Conservation (phyloP, 2,329 filamentous ascomycete genomes). For the Amauroascus niger region DNA sequence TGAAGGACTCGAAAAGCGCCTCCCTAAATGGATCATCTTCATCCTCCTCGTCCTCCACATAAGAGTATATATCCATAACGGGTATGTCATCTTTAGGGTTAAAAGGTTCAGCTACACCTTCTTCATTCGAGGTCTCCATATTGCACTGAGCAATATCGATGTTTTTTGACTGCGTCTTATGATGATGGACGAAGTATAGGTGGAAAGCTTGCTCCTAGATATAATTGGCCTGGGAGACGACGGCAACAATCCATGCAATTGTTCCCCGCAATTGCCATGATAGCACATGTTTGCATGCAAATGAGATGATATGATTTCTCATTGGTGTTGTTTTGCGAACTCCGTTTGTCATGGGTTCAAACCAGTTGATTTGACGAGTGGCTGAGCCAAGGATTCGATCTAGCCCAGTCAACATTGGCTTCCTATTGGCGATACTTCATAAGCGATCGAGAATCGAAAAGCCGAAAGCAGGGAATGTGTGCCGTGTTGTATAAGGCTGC, state of each 20-base stretch:
- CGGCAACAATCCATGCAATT: too few relatives aligned
- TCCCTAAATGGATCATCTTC: background rate
- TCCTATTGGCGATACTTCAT: background rate
- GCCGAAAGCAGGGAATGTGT: background rate
- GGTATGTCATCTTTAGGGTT: background rate
- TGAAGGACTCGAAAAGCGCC: background rate
- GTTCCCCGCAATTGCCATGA: background rate
- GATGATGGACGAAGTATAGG: too few relatives aligned
- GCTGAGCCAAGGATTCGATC: background rate
- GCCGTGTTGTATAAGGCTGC: background rate
- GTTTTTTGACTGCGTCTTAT: too few relatives aligned
- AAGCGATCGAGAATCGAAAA: background rate
- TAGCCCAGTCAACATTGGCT: background rate
- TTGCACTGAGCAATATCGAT: too few relatives aligned
- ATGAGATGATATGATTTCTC: background rate
- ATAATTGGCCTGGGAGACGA: background rate
- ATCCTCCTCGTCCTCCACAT: background rate
- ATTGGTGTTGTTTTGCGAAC: too few relatives aligned
- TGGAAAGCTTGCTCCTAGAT: background rate
- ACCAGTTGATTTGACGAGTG: too few relatives aligned
- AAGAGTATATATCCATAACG: background rate
- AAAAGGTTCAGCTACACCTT: background rate
- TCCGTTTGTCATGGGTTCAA: too few relatives aligned
- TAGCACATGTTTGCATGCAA: background rate
- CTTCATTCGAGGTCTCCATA: background rate